Percentiles rank a stretch among this genome's conserved stretches.
Conservation (phyloP, 768 basidiomycete species). For the Lactarius sp. region DNA sequence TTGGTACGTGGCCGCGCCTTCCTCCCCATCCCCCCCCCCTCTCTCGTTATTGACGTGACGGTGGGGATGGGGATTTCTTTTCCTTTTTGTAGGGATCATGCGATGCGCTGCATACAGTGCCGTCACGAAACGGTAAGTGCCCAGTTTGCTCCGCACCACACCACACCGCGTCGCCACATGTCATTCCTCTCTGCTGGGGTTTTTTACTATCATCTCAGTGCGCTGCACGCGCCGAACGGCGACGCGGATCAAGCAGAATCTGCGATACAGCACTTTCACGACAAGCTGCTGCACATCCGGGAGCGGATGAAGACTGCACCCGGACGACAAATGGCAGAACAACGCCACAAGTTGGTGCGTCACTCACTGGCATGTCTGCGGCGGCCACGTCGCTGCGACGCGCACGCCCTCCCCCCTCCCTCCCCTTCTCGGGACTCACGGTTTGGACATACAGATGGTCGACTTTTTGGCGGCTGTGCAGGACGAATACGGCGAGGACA, state of each 20-base stretch:
- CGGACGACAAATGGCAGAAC: conserved; percentile 62
- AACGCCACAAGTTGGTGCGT: conserved; percentile 66
- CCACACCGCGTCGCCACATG: no score
- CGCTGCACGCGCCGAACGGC: conserved; percentile 43
- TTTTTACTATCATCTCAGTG: conserved; percentile 26
- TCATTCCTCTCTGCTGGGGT: neutral
- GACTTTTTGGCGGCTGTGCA: conserved; percentile 56
- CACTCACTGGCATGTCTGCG: neutral
- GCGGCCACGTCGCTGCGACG: no score
- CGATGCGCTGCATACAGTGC: conserved; percentile 46
- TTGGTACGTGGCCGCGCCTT: conserved; percentile 34
- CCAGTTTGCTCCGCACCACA: no score
- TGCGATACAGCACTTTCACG: conserved; percentile 79
- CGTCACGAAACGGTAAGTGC: conserved; percentile 33
- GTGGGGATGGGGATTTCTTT: neutral
- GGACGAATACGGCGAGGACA: conserved; percentile 42
- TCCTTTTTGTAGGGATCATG: conserved; percentile 36
- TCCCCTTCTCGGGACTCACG: neutral
- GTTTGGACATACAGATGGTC: conserved; percentile 45
- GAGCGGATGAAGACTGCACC: conserved; percentile 72
- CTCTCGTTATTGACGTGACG: neutral
- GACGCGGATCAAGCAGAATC: conserved; percentile 43
- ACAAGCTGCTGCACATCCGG: conserved; percentile 74
- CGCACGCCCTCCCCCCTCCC: neutral
- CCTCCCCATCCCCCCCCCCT: neutral